Evolutionary conservation across 1,139 yeast genomes (phyloP).

Genomic region (Geotrichum phurueaensis): DNA sequence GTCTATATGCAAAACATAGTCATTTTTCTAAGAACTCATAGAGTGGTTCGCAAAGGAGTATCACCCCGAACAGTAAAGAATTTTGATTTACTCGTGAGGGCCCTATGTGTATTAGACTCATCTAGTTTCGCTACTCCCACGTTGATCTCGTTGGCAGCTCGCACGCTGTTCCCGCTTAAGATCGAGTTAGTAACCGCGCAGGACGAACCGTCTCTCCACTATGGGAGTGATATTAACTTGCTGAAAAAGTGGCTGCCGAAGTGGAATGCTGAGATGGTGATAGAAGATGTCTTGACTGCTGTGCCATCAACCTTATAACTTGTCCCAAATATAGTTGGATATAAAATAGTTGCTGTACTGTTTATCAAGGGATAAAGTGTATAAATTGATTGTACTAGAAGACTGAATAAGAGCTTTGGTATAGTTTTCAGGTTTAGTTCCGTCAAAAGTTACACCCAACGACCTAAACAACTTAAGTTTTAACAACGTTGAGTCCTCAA

Average conservation of each 20-base stretch:
- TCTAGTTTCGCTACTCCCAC: conserved; percentile 45
- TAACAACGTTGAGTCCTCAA: conserved; percentile 37
- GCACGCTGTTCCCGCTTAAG: conserved; percentile 44
- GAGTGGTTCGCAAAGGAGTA: conserved; percentile 47
- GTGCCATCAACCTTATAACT: conserved; percentile 44
- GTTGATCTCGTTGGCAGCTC: conserved; percentile 44
- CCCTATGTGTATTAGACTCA: conserved; percentile 41
- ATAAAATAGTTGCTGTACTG: conserved; percentile 58
- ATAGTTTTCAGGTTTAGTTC: conserved; percentile 31
- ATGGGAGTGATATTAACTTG: conserved; percentile 47
- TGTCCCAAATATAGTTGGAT: conserved; percentile 68
- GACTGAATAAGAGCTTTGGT: conserved; percentile 48
- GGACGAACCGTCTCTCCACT: conserved; percentile 47
- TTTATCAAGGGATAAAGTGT: conserved; percentile 50
- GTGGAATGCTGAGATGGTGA: conserved; percentile 43
- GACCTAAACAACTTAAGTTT: conserved; percentile 37
- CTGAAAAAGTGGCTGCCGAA: conserved; percentile 39
- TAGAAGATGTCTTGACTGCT: conserved; percentile 44
- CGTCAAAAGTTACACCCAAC: conserved; percentile 36
- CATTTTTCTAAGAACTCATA: conserved; percentile 45
- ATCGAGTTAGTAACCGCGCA: conserved; percentile 37
- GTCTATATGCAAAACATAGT: conserved; percentile 53
- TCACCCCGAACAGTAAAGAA: conserved; percentile 44
- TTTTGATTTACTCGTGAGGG: conserved; percentile 38
- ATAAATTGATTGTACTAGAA: conserved; percentile 44